A percentile compares a stretch with the other conserved stretches of the same genome.
These are phyloP conservation scores for Elsinoe necatrix DNA, from an alignment of 2,329 filamentous ascomycete species.

Conservation along the genomic window DNA sequence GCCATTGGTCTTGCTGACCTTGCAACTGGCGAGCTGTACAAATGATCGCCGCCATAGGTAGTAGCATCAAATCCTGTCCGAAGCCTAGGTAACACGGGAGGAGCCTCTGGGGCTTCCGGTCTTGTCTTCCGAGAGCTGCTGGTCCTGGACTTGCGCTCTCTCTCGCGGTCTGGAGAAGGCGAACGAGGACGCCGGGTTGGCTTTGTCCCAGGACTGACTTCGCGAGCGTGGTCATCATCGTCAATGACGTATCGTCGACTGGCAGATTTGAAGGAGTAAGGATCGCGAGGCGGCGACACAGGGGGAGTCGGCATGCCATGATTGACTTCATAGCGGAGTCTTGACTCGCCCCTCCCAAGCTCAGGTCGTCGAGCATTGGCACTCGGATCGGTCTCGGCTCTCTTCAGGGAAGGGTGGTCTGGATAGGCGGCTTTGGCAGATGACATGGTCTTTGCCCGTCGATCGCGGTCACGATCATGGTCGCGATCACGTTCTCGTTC, in stretches of 20 bases:
- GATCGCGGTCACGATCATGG: conserved; percentile 14
- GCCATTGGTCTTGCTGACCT: background rate
- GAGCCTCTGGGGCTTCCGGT: background rate
- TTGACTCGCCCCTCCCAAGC: conserved; percentile 1
- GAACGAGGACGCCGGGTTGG: background rate
- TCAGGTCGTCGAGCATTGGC: background rate
- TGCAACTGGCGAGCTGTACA: conserved; percentile 2
- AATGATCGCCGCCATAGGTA: background rate
- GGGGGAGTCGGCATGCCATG: conserved; percentile 8
- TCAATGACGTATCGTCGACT: conserved; percentile 5
- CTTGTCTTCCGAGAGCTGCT: background rate
- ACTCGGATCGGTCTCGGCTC: conserved; percentile 2
- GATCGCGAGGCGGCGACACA: background rate
- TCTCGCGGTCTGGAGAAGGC: background rate
- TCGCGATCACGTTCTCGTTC: conserved; percentile 9
- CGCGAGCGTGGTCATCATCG: conserved; percentile 6
- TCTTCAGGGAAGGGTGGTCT: background rate
- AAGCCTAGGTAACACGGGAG: background rate
- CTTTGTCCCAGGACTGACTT: conserved; percentile 6
- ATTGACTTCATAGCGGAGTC: conserved; percentile 3
- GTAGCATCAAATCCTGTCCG: background rate
- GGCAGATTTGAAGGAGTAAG: background rate
- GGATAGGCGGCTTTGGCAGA: background rate
- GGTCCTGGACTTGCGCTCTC: conserved; percentile 3
- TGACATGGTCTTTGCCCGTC: background rate